Evolutionary conservation across 2,329 filamentous ascomycete genomes (phyloP).

Genomic region (Colletotrichum higginsianum): DNA sequence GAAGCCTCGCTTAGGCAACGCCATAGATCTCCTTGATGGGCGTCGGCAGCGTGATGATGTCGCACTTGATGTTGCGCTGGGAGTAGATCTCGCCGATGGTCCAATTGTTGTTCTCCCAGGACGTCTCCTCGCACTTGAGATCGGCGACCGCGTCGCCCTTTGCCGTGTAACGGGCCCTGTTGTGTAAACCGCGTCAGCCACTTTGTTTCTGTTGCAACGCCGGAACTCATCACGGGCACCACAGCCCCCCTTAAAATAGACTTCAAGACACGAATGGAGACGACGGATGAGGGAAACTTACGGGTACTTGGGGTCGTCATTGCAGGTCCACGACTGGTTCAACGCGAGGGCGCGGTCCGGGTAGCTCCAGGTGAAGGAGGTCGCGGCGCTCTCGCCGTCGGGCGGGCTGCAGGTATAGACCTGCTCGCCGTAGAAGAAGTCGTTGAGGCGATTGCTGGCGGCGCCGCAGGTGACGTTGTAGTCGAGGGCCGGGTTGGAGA

Average conservation of each 20-base stretch:
- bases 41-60: conserved; percentile 45
- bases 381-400: conserved; percentile 49
- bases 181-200: too few species aligned
- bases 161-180: conserved; percentile 49
- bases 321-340: conserved; percentile 66
- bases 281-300: conserved; percentile 11
- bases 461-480: conserved; percentile 57
- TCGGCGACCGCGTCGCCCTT: conserved; percentile 47
- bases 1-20: conserved; percentile 43
- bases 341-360: conserved; percentile 55
- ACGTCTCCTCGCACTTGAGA: conserved; percentile 49
- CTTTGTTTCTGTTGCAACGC: too few species aligned
- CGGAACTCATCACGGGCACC: too few species aligned
- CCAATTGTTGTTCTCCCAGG: conserved; percentile 52
- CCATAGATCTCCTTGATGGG: conserved; percentile 48
- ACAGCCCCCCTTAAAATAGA: too few species aligned
- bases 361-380: conserved; percentile 60
- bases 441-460: conserved; percentile 57
- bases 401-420: conserved; percentile 60
- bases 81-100: conserved; percentile 52
- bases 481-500: conserved; percentile 61
- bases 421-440: conserved; percentile 66
- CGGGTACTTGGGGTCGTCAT: conserved; percentile 52
- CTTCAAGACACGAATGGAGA: too few species aligned
- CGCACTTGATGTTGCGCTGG: conserved; percentile 48